phyloP scores from a whole-genome alignment of 805 yeast species.

The Metschnikowia borealis region DNA sequence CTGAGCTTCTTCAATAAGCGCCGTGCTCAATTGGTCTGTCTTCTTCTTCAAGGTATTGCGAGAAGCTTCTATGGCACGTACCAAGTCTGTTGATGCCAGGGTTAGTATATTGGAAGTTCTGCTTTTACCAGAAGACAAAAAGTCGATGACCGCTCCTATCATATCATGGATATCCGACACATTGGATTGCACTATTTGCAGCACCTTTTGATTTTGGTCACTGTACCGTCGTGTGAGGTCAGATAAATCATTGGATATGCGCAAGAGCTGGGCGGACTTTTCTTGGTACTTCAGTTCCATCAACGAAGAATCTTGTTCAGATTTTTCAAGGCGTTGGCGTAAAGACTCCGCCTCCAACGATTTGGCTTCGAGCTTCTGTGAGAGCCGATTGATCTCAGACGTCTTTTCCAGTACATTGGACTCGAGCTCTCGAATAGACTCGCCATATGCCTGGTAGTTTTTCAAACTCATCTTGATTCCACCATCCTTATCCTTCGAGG shows the following conservation, averaged over 20 bases:
- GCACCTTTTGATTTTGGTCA: conserved; percentile 1
- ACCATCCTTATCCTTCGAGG: conserved; percentile 54
- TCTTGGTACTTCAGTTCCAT: not conserved
- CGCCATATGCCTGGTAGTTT: conserved; percentile 38
- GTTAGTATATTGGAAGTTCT: not conserved
- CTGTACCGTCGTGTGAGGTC: not conserved
- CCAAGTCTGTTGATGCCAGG: not conserved
- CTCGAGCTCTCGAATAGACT: conserved; percentile 10
- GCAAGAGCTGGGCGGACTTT: not conserved
- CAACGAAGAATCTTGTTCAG: not conserved
- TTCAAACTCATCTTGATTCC: conserved; percentile 62
- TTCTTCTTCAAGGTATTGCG: not conserved
- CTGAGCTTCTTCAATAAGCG: not conserved
- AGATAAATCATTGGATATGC: not conserved
- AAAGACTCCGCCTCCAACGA: not conserved
- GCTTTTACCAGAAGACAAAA: not conserved
- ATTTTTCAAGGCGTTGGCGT: not conserved
- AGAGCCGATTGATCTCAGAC: conserved; percentile 5
- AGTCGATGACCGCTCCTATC: not conserved
- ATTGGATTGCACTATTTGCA: conserved; percentile 1
- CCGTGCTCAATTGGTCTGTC: not conserved
- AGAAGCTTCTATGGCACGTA: not conserved
- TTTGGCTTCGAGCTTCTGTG: not conserved
- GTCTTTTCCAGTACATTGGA: conserved; percentile 10
- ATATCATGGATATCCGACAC: not conserved